Evolutionary conservation across 2,329 filamentous ascomycete genomes (phyloP).

Genomic region (Tolypocladium paradoxum): DNA sequence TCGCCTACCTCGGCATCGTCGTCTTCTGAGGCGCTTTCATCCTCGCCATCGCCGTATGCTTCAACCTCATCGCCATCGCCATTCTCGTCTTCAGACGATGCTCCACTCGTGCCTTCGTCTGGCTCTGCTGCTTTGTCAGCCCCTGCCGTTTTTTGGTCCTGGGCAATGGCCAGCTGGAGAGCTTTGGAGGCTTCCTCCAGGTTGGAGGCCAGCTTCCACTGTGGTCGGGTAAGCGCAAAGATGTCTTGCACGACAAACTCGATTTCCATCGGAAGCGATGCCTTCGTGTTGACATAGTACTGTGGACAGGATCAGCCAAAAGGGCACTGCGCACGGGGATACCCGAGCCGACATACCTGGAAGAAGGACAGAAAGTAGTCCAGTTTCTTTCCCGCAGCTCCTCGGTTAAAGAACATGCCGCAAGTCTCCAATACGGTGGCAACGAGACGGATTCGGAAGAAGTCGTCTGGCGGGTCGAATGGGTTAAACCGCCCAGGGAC

Average conservation of each 20-base stretch:
- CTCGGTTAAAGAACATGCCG: conserved; percentile 90
- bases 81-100: conserved; percentile 67
- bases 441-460: conserved; percentile 85
- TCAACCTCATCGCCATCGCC: conserved; percentile 57
- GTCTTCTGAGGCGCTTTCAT: conserved; percentile 48
- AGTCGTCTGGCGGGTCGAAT: conserved; percentile 85
- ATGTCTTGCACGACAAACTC: conserved; percentile 95
- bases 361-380: conserved; percentile 97
- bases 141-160: conserved; percentile 76
- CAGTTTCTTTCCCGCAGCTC: conserved; percentile 88
- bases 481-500: conserved; percentile 65
- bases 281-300: conserved; percentile 91
- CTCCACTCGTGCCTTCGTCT: conserved; percentile 61
- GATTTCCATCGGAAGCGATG: conserved; percentile 86
- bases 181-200: conserved; percentile 72
- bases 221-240: conserved; percentile 71
- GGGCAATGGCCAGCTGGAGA: conserved; percentile 79
- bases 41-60: conserved; percentile 47
- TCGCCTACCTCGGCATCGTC: conserved; percentile 45
- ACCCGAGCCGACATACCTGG: conserved; percentile 40
- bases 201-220: conserved; percentile 80
- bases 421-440: conserved; percentile 89
- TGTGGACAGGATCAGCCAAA: conserved; percentile 19
- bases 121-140: conserved; percentile 57
- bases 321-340: not conserved